Percentiles rank a stretch among this genome's conserved stretches.
Evolutionary conservation across 208 protist genomes (phyloP).

Genomic region (Paratrypanosoma confusum): DNA sequence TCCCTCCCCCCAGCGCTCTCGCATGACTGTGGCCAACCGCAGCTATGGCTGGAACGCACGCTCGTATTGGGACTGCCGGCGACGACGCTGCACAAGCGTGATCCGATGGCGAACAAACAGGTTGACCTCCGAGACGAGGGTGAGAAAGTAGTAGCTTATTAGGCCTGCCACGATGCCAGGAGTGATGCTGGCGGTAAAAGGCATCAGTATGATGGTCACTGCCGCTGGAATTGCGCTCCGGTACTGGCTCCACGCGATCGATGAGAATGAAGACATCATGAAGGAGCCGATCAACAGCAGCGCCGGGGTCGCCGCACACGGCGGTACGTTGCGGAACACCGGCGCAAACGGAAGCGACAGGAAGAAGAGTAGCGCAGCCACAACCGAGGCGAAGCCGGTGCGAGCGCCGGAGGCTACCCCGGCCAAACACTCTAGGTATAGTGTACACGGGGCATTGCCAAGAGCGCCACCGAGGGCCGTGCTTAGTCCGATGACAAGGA

Average conservation of each 20-base stretch:
- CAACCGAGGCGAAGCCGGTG: background rate
- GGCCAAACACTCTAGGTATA: background rate
- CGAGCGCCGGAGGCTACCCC: background rate
- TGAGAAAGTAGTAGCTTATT: slow-evolving; percentile 1
- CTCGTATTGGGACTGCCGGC: too few relatives aligned
- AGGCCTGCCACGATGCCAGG: slow-evolving; percentile 10
- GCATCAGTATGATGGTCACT: slow-evolving; percentile 13
- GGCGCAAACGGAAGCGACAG: background rate
- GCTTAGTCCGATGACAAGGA: background rate
- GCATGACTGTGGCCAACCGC: too few relatives aligned
- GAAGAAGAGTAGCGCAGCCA: background rate
- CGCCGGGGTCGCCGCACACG: slow-evolving; percentile 1
- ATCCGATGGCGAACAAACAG: too few relatives aligned
- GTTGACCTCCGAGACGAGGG: too few relatives aligned
- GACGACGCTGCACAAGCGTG: too few relatives aligned
- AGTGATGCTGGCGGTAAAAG: slow-evolving; percentile 11
- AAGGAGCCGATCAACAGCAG: slow-evolving; percentile 14
- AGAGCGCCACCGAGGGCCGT: background rate
- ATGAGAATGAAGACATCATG: slow-evolving; percentile 9
- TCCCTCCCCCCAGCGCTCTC: too few relatives aligned
- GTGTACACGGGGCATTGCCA: background rate
- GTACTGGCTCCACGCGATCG: slow-evolving; percentile 7
- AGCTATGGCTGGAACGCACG: too few relatives aligned
- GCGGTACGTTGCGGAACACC: background rate
- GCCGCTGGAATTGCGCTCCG: slow-evolving; percentile 8